Base-by-base conservation (phyloP, 768 basidiomycete genomes). In the Amanita subjunquillea region DNA sequence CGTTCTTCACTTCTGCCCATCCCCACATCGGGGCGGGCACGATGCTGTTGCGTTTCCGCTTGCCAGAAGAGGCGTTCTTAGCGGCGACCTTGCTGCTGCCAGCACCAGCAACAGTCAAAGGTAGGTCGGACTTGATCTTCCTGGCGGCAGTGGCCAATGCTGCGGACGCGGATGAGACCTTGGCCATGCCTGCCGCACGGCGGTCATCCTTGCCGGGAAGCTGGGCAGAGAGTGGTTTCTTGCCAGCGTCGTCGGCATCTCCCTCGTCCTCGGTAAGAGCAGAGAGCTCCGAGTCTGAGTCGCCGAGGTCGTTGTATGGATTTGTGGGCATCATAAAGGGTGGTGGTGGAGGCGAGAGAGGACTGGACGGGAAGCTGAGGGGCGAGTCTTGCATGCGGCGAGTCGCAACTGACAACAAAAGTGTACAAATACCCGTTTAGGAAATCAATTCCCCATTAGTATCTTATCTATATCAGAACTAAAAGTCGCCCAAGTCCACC, bases 1-100 rank as follows among this genome's bases (percentile, higher is more conserved):
- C 32, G 43, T 20, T 46, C 41, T 53, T 53, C 0, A 53, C 51
- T 6, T 23, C 81, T 58, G 82, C 87, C 88, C 89, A 91, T 23
- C 78, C 87, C 89, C 88, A 91, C 86, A 90, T 91, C 50, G 79
- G 79, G 34, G 82, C 82, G 27, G 88, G 86, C 1, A 87, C 82
- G 55, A 88, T 73, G 51, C 82, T 83, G 59, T 82, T 78, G 48
- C 82, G 76, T 60, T 80, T 79, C 64, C 70, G 75, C 56, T 74
- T 66, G 12, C 68, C 69, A 48, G 53, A 37, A 44, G 45, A 34
- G 34, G 52, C 30, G 34, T 42, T 48, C 13, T 41, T 9, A 23
- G 36, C 37, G 52, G 55, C 1, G 59, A 15, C 54, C 23, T 58
- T 49, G 49, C 57, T 56, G 27, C 55, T 56, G 6, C 49, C 55